Percentiles rank a stretch among this genome's conserved stretches.
Evolutionary conservation across 1,284 basidiomycete species (phyloP).

Genomic region (Ceratobasidium sp.): DNA sequence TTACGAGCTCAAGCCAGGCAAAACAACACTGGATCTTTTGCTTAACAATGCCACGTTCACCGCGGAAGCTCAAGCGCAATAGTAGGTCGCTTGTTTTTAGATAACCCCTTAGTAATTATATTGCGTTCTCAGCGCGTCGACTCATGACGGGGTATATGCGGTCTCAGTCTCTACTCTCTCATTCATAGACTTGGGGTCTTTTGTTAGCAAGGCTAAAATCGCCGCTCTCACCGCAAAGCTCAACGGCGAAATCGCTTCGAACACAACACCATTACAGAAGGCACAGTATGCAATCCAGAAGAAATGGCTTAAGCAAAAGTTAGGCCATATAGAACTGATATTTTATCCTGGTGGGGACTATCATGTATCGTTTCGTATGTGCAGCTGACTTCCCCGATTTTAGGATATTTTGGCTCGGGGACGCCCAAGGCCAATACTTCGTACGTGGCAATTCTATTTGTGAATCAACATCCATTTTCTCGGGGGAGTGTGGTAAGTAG

Average conservation of each 20-base stretch:
- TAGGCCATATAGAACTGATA: conserved; percentile 53
- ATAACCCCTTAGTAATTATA: background rate
- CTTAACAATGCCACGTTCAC: conserved; percentile 43
- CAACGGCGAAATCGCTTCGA: background rate
- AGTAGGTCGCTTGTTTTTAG: conserved; percentile 25
- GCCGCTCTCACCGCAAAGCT: background rate
- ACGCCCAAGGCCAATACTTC: conserved; percentile 51
- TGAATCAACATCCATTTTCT: conserved; percentile 58
- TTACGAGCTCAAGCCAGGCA: conserved; percentile 46
- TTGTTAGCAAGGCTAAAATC: conserved; percentile 20
- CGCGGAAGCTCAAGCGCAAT: conserved; percentile 39
- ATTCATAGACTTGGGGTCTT: conserved; percentile 39
- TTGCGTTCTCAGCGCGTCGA: conserved; percentile 30
- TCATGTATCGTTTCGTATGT: background rate
- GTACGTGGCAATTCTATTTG: conserved; percentile 55
- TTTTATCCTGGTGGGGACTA: conserved; percentile 34
- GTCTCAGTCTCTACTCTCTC: conserved; percentile 34
- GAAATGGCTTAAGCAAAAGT: conserved; percentile 30
- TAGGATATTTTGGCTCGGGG: conserved; percentile 43
- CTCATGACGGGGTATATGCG: conserved; percentile 44
- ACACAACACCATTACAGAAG: conserved; percentile 6
- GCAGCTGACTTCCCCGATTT: background rate
- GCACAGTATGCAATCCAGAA: conserved; percentile 29
- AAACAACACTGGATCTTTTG: conserved; percentile 46
- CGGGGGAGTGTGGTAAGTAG: conserved; percentile 39